Percentiles rank a stretch among this genome's conserved stretches.
Conservation (phyloP, 352 stramenopile species). For the Aphanomyces euteiches region DNA sequence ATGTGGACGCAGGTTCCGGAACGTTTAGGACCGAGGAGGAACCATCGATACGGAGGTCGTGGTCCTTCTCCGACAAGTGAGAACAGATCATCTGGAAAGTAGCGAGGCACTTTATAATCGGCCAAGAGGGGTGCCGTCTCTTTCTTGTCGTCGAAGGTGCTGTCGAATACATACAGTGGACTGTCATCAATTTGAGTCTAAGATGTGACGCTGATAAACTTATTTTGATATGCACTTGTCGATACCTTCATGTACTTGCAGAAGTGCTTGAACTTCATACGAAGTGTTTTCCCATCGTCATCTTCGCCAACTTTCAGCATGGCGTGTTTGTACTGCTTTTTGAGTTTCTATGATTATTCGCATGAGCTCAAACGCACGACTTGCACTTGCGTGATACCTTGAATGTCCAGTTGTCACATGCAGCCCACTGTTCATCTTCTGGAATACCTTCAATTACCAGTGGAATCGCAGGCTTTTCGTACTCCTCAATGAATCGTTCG, state of each 20-base stretch:
- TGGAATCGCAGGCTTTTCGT: slow-evolving; percentile 65
- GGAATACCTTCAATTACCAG: slow-evolving; percentile 84
- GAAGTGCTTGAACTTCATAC: slow-evolving; percentile 83
- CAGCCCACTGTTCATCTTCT: slow-evolving; percentile 66
- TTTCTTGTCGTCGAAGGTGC: slow-evolving; percentile 84
- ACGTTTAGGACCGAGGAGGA: slow-evolving; percentile 90
- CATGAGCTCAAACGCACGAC: slow-evolving; percentile 14
- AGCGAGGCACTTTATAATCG: slow-evolving; percentile 76
- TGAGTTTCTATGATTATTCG: slow-evolving; percentile 40
- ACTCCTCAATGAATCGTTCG: slow-evolving; percentile 81
- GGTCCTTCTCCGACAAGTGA: slow-evolving; percentile 72
- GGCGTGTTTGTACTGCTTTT: slow-evolving; percentile 72
- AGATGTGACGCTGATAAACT: no score
- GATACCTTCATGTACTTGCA: slow-evolving; percentile 53
- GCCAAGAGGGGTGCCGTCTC: slow-evolving; percentile 68
- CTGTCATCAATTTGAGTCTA: slow-evolving; percentile 75
- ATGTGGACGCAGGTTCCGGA: slow-evolving; percentile 93
- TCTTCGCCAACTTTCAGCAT: slow-evolving; percentile 79
- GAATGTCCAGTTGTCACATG: slow-evolving; percentile 65
- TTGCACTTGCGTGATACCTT: slow-evolving; percentile 39
- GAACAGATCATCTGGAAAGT: slow-evolving; percentile 83
- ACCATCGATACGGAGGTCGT: slow-evolving; percentile 94
- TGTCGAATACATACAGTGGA: slow-evolving; percentile 98
- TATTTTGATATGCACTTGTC: not conserved
- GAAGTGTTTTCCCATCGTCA: slow-evolving; percentile 69